Percentiles rank a stretch among this genome's conserved stretches.
Conservation (phyloP, 2,329 filamentous ascomycete genomes). For the Hirsutella minnesotensis region DNA sequence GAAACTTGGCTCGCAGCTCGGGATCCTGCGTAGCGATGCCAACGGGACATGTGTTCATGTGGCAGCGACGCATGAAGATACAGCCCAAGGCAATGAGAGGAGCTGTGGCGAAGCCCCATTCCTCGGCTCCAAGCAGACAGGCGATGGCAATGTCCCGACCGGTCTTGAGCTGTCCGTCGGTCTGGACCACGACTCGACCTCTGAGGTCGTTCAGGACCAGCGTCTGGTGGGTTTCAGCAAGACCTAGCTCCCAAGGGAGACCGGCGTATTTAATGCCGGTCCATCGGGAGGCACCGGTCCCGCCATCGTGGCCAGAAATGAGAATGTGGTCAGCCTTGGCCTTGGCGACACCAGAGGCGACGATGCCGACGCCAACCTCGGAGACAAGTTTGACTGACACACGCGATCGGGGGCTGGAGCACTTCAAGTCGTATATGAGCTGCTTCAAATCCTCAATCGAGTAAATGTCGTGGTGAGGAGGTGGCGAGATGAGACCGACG, state of each 20-base stretch:
- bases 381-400: constrained; percentile 97
- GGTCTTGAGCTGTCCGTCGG: constrained; percentile 86
- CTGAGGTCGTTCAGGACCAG: constrained; percentile 90
- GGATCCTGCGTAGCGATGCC: constrained; percentile 94
- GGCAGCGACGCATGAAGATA: constrained; percentile 83
- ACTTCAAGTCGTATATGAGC: constrained; percentile 95
- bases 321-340: constrained; percentile 94
- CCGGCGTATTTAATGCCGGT: constrained; percentile 98
- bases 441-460: constrained; percentile 97
- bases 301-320: constrained; percentile 93
- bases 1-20: constrained; percentile 87
- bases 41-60: constrained; percentile 70
- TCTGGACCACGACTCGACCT: constrained; percentile 91
- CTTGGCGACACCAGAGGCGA: constrained; percentile 94
- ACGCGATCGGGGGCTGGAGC: constrained; percentile 81
- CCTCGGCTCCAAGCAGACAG: constrained; percentile 90
- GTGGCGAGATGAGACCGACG: constrained; percentile 90
- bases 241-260: constrained; percentile 91
- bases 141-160: constrained; percentile 90
- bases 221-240: constrained; percentile 94
- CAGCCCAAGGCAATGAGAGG: constrained; percentile 95
- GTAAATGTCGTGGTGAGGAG: constrained; percentile 97
- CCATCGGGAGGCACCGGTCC: constrained; percentile 93
- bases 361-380: constrained; percentile 93
- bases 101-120: constrained; percentile 93